These are phyloP conservation scores for Nectriaceae sp. DNA, from an alignment of 2,329 filamentous ascomycete species.

Conservation along the genomic window DNA sequence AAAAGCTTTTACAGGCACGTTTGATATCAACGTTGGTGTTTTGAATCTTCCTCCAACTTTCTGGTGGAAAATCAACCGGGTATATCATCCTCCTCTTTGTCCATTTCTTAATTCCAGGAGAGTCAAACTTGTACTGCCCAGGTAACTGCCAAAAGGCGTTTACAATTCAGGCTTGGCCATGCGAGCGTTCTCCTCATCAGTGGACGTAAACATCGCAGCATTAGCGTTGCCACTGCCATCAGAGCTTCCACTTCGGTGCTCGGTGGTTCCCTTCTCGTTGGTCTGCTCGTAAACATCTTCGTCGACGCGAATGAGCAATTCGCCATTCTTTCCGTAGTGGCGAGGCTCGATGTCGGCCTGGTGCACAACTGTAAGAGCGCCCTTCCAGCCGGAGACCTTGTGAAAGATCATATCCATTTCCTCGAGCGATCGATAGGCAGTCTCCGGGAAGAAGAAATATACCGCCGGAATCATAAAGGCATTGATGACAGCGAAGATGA, in stretches of 20 bases:
- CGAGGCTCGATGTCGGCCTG: slow-evolving; percentile 50
- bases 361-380: slow-evolving; percentile 38
- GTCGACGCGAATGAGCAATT: slow-evolving; percentile 52
- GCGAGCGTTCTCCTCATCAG: slow-evolving; percentile 38
- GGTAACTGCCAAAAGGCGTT: too few species aligned
- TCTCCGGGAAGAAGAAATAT: slow-evolving; percentile 67
- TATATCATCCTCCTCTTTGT: too few species aligned
- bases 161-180: slow-evolving; percentile 6
- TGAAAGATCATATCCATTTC: slow-evolving; percentile 68
- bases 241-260: slow-evolving; percentile 30
- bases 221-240: slow-evolving; percentile 26
- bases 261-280: slow-evolving; percentile 37
- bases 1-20: too few species aligned
- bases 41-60: too few species aligned
- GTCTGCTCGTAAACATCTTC: slow-evolving; percentile 36
- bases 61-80: too few species aligned
- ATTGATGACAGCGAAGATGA: slow-evolving; percentile 68
- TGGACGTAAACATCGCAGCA: slow-evolving; percentile 30
- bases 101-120: too few species aligned
- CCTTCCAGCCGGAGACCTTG: slow-evolving; percentile 49
- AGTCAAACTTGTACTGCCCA: too few species aligned
- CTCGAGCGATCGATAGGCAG: slow-evolving; percentile 63
- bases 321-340: slow-evolving; percentile 61
- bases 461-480: slow-evolving; percentile 58
- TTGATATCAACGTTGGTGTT: too few species aligned